Base-by-base conservation (phyloP, 2,329 filamentous ascomycete species). In the Tolypocladium endophyticum region DNA sequence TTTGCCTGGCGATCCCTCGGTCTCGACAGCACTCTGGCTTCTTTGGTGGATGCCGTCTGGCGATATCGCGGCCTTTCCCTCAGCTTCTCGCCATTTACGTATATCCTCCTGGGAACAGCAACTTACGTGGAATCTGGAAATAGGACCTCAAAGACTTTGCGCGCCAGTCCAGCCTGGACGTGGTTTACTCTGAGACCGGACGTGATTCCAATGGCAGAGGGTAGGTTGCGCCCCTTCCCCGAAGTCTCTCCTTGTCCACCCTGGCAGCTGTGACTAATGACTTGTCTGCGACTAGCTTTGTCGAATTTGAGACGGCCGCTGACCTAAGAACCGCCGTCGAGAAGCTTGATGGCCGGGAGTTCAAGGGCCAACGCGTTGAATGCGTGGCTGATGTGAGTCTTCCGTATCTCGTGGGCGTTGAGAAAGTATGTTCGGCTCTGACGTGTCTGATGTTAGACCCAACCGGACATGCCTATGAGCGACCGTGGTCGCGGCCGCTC, bases 81-180 rank as follows among this genome's bases (percentile, higher is more conserved):
- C 68, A 66, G 65, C 66, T 61, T 65, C 68, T 61, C 58, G 63
- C 59, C 59, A 57, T 53, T 54, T 52, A 47, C 62, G 66, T 70
- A 68, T 63, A 14, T 54, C 50, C 69, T 72, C 78, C 81, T 79
- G 79, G 82, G 80, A 82, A 84, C 74, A 79, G 75, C 84, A 79
- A 92, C 89, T 92, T 90, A 94, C 88, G 82, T 83, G 84, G 83
- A 84, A 77, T 82, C 82, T 86, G 83, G 82, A 80, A 87, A 79
- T 92, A 99, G 94, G 94, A 99, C 77, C 87, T 99, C 59, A 99
- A 99, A 89, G 94, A 99, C 76, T 99, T 99, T 78, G 94, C 94
- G 64, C 92, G 94, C 73, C 90, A 95, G 76, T 95, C 93, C 75
- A 92, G 92, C 76, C 85, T 96, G 76, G 94, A 97, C 74, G 94